A percentile compares a stretch with the other conserved stretches of the same genome.
Conservation (phyloP, 2,329 filamentous ascomycete species). For the Acrocalymma vagum region DNA sequence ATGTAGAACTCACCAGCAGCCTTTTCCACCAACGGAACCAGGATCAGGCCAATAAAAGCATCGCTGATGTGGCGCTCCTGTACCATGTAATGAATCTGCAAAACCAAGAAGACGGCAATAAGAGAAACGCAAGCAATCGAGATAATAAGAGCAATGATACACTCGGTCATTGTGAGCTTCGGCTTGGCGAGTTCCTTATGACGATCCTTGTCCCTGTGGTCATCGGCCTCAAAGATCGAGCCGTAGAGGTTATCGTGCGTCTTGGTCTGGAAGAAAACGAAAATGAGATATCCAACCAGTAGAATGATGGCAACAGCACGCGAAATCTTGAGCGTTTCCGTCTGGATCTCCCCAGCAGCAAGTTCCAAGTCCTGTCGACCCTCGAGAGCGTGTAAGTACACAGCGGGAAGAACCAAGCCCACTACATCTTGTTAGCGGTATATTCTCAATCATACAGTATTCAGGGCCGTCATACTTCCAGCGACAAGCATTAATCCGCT, state of each 20-base stretch:
- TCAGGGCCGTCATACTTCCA: constrained; percentile 61
- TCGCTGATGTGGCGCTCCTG: constrained; percentile 56
- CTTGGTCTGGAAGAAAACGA: constrained; percentile 76
- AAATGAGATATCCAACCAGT: constrained; percentile 69
- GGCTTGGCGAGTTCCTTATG: constrained; percentile 67
- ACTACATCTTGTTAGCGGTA: constrained; percentile 43
- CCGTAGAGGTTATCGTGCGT: constrained; percentile 82
- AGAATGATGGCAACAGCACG: constrained; percentile 76
- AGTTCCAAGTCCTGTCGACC: constrained; percentile 40
- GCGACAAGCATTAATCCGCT: constrained; percentile 80
- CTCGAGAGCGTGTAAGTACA: constrained; percentile 61
- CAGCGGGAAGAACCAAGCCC: constrained; percentile 57
- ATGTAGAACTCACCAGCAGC: constrained; percentile 63
- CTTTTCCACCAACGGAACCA: constrained; percentile 85
- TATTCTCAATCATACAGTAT: no score
- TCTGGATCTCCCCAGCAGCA: constrained; percentile 64
- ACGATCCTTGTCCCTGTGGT: constrained; percentile 71
- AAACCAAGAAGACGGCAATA: constrained; percentile 77
- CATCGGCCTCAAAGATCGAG: constrained; percentile 75
- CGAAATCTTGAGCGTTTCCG: constrained; percentile 71
- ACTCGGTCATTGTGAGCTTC: constrained; percentile 80
- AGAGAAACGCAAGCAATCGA: constrained; percentile 75
- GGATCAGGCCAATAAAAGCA: constrained; percentile 73
- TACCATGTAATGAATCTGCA: constrained; percentile 73
- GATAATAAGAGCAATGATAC: constrained; percentile 69